phyloP scores from a whole-genome alignment of 352 stramenopile genomes.

The Phytopythium helicoides region DNA sequence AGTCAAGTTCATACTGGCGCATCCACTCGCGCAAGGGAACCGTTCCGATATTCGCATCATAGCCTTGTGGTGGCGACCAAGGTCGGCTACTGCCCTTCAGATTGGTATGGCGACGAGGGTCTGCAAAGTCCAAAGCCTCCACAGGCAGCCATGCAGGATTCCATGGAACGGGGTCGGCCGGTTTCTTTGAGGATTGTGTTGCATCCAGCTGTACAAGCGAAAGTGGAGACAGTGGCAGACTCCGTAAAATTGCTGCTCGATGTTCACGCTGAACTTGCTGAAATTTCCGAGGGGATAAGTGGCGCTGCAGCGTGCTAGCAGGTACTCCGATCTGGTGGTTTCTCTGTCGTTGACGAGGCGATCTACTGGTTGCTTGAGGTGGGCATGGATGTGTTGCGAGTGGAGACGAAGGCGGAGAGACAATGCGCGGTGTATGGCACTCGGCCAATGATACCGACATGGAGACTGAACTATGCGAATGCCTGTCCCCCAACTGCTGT shows the following conservation, averaged over 20 bases:
- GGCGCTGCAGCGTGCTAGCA: conserved; percentile 4
- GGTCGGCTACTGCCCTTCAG: not conserved
- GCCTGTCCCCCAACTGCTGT: too few relatives aligned
- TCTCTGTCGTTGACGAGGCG: not conserved
- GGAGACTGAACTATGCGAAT: too few relatives aligned
- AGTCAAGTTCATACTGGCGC: conserved; percentile 38
- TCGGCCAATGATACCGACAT: not conserved
- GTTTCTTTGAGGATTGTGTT: not conserved
- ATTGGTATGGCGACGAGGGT: not conserved
- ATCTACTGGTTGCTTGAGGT: not conserved
- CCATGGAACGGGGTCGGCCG: conserved; percentile 19
- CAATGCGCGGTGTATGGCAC: too few relatives aligned
- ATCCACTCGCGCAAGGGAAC: conserved; percentile 43
- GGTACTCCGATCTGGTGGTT: not conserved
- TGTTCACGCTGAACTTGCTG: conserved; percentile 40
- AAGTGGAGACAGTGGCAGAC: conserved; percentile 29
- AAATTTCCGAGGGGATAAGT: conserved; percentile 47
- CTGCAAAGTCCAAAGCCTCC: not conserved
- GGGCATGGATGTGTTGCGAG: not conserved
- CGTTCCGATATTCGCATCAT: conserved; percentile 7
- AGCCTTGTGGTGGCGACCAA: not conserved
- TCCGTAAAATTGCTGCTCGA: conserved; percentile 18
- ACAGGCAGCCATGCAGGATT: conserved; percentile 29
- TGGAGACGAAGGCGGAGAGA: not conserved
- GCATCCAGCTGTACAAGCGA: not conserved